These are phyloP conservation scores for Venturiaceae sp. DNA, from an alignment of 2,329 filamentous ascomycete genomes.

Conservation along the genomic window DNA sequence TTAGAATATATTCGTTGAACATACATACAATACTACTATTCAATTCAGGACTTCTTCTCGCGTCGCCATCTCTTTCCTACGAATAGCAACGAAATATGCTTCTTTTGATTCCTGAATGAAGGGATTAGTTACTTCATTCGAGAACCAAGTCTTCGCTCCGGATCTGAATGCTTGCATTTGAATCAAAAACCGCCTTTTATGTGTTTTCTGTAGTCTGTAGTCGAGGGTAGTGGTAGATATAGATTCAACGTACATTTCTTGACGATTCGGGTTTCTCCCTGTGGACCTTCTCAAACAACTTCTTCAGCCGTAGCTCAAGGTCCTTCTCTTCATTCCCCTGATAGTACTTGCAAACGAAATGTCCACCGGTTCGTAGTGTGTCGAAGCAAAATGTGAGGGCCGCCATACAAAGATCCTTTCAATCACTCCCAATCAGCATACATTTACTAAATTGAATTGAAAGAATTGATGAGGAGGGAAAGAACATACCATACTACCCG, in stretches of 20 bases:
- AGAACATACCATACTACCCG: slow-evolving; percentile 76
- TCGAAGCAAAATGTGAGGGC: slow-evolving; percentile 80
- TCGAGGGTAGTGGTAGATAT: neutral
- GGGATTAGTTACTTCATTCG: neutral
- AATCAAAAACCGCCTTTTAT: no score
- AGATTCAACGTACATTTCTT: slow-evolving; percentile 64
- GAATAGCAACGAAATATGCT: slow-evolving; percentile 73
- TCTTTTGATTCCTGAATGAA: slow-evolving; percentile 67
- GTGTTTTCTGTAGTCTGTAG: neutral
- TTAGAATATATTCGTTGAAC: no score
- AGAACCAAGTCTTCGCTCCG: neutral
- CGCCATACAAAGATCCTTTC: slow-evolving; percentile 78
- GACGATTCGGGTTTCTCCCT: slow-evolving; percentile 90
- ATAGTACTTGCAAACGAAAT: slow-evolving; percentile 98
- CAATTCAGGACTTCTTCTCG: slow-evolving; percentile 38
- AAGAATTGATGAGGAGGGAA: neutral
- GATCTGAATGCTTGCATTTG: no score
- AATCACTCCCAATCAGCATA: neutral
- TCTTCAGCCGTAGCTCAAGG: slow-evolving; percentile 64
- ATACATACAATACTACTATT: no score
- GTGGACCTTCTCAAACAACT: slow-evolving; percentile 69
- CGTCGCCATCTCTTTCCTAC: slow-evolving; percentile 47
- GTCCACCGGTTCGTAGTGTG: slow-evolving; percentile 69
- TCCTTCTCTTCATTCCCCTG: slow-evolving; percentile 78
- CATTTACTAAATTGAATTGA: neutral